Percentiles rank a stretch among this genome's conserved stretches.
These are phyloP conservation scores for Phytopythium oedochilum DNA, from an alignment of 352 stramenopile genomes.

Conservation along the genomic window DNA sequence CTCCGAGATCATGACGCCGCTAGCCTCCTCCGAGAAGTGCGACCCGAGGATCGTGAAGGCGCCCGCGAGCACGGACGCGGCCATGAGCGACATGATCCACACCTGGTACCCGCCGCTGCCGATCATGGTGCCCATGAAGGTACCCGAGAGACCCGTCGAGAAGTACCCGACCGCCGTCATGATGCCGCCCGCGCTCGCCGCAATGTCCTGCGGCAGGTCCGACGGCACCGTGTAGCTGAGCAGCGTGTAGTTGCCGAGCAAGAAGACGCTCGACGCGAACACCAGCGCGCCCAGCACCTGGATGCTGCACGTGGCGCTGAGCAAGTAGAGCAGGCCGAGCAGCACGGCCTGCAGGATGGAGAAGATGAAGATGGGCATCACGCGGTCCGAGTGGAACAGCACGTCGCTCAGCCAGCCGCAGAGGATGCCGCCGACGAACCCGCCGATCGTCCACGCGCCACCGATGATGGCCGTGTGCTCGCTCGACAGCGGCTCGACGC, in stretches of 20 bases:
- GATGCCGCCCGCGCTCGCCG: conserved; percentile 51
- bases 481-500: conserved; percentile 29
- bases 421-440: conserved; percentile 63
- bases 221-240: conserved; percentile 71
- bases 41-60: conserved; percentile 58
- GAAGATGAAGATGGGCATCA: conserved; percentile 73
- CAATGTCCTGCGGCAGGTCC: conserved; percentile 68
- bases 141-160: conserved; percentile 55
- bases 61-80: conserved; percentile 45
- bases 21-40: conserved; percentile 36
- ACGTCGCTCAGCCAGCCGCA: conserved; percentile 71
- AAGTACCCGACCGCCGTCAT: conserved; percentile 71
- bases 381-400: conserved; percentile 59
- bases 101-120: conserved; percentile 41
- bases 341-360: conserved; percentile 51
- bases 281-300: conserved; percentile 42
- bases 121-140: conserved; percentile 64
- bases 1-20: conserved; percentile 19
- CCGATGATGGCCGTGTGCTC: conserved; percentile 60
- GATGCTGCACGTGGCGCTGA: conserved; percentile 49
- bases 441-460: conserved; percentile 70
- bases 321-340: conserved; percentile 49
- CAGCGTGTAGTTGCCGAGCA: conserved; percentile 73
- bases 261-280: conserved; percentile 64
- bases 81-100: conserved; percentile 56